Base-by-base conservation (phyloP, 306 rosid species). In the Lablab purpureus region DNA sequence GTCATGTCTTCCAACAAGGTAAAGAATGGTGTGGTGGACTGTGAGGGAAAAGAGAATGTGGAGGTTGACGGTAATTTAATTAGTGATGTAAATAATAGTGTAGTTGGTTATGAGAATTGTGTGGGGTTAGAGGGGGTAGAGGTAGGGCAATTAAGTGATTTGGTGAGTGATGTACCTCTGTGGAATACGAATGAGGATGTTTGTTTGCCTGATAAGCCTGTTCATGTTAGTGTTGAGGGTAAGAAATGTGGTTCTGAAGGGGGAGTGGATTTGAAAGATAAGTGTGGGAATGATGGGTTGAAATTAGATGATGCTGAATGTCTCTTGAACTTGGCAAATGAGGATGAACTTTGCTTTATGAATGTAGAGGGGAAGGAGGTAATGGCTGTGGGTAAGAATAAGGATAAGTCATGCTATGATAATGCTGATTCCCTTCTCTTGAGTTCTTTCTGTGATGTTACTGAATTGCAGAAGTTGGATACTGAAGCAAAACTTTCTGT, bases 151-250 rank as follows among this genome's bases (percentile, higher is more conserved):
- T 84, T 86, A 8, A 2, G 2, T 41, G 83, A 85, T 85, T 84
- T 46, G 19, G 47, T 30, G 40, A 55, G 84, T 36, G 92, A 87
- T 22, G 59, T 74, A 22, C 89, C 91, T 78, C 70, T 87, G 30
- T 87, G 92, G 94, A 88, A 87, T 79, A 79, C 87, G 1, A 84
- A 84, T 37, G 94, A 90, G 85, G 93, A 89, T 76, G 80, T 87
- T 41, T 10, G 80, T 0, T 88, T 85, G 8, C 93, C 93, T 10
- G 86, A 81, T 65, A 72, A 86, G 89, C 88, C 87, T 0, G 76
- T 87, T 1, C 81, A 84, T 68, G 86, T 50, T 66, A 64, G 75
- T 78, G 46, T 68, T n/a, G 87, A 55, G 55, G 82, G 54, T 17
- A 73, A 84, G 18, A 72, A n/a, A 21, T 37, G 46, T 14, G 46